Base-by-base conservation (phyloP, 768 basidiomycete genomes). In the Strobilomyces confusus region DNA sequence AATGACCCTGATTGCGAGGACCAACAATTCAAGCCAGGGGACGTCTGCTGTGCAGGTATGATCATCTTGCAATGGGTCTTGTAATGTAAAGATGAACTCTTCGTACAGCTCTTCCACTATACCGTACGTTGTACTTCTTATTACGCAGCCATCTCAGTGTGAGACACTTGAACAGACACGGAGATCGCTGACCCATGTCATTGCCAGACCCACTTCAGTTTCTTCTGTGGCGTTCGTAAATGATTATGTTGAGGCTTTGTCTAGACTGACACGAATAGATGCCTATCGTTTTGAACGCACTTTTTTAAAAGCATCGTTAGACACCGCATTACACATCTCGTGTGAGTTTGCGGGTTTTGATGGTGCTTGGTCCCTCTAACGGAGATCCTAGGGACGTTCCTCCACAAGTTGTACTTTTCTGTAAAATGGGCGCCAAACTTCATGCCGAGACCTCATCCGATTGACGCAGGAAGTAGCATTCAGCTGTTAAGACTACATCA, bases 1-100 rank as follows among this genome's bases (percentile, higher is more conserved):
- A 75, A 79, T 43, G 69, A 77, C 43, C 63, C 75, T 32, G 58
- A 64, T 15, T 75, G 72, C 65, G 69, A 82, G 40, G 75, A 78
- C 34, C 76, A 74, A 38, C 72, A 83, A 29, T 84, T 78, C 61
- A 74, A 76, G 50, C 75, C 81, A 4, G 85, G 86, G 5, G 86
- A 88, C 61, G 71, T 82, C 8, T 77, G 78, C 11, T 73, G 79
- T 48, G 83, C 74, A 66, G 82, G 85, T 85, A 44, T 22, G 73
- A 62, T n/a, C 5, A 37, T 34, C 20, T 5, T 25, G 26, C 17
- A n/a, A 44, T 22, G 20, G 14, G 22, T 30, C n/a, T 9, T 38
- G n/a, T 36, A 20, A 22, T 15, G 29, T 22, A 25, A 29, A 37
- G 46, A 67, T 42, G 7, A 13, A 19, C 17, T 14, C 17, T 45